phyloP scores from a whole-genome alignment of 345 rosid genomes.

The Moringa oleifera region DNA sequence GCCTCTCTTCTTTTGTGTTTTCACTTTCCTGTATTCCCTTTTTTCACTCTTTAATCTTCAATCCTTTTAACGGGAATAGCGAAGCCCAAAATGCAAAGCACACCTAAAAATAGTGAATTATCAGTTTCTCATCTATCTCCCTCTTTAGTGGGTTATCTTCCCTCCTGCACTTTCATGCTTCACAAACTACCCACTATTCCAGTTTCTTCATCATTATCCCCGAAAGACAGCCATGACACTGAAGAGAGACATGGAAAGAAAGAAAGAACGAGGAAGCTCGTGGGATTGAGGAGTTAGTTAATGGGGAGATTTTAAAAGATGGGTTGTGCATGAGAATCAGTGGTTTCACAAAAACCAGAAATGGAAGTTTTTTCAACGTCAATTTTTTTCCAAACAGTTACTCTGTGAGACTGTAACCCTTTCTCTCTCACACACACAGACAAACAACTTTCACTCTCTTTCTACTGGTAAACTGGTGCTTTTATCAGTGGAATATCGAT shows the following conservation, averaged over 20 bases:
- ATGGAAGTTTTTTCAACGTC: not conserved
- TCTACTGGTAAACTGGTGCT: not conserved
- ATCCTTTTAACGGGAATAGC: not conserved
- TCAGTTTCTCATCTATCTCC: conserved; percentile 3
- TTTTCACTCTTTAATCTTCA: not conserved
- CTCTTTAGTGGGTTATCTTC: conserved; percentile 1
- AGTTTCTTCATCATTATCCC: conserved; percentile 18
- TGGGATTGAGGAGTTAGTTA: conserved; percentile 9
- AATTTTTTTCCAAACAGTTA: too few species aligned
- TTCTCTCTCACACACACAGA: too few species aligned
- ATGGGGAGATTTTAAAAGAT: conserved; percentile 7
- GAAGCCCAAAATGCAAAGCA: not conserved
- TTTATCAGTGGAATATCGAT: not conserved
- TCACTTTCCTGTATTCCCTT: not conserved
- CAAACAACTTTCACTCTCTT: not conserved
- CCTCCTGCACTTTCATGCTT: conserved; percentile 1
- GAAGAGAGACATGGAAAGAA: conserved; percentile 14
- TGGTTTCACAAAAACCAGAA: conserved; percentile 5
- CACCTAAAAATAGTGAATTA: not conserved
- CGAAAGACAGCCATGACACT: conserved; percentile 24
- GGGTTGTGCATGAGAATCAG: conserved; percentile 20
- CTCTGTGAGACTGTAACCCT: too few species aligned
- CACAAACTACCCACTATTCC: conserved; percentile 12
- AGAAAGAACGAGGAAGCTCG: not conserved
- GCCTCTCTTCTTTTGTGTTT: conserved; percentile 7